These are phyloP conservation scores for Tolypocladium sp. DNA, from an alignment of 2,329 filamentous ascomycete species.

Conservation along the genomic window DNA sequence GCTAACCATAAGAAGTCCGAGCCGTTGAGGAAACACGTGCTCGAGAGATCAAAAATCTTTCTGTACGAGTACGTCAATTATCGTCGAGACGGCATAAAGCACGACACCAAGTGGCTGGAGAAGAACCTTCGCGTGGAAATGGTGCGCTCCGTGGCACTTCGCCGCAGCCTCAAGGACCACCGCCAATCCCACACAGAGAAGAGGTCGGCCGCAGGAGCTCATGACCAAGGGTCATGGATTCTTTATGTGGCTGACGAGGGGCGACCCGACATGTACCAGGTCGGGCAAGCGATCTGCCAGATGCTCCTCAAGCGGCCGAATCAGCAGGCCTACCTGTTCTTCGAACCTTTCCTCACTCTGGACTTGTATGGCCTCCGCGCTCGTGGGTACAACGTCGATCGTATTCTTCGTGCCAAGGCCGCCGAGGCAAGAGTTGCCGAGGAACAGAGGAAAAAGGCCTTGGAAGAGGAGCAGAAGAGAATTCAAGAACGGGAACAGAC, in stretches of 20 bases:
- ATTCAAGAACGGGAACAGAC: conserved; percentile 48
- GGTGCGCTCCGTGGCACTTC: conserved; percentile 69
- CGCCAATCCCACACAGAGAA: conserved; percentile 64
- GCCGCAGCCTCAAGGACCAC: conserved; percentile 65
- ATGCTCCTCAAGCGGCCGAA: conserved; percentile 74
- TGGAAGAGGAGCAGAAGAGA: conserved; percentile 62
- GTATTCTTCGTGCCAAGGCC: conserved; percentile 80
- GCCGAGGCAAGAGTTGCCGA: conserved; percentile 83
- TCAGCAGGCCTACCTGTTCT: conserved; percentile 79
- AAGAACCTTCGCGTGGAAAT: conserved; percentile 71
- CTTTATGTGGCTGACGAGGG: conserved; percentile 66
- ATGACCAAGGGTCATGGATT: conserved; percentile 45
- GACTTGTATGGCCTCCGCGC: conserved; percentile 73
- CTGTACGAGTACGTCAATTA: conserved; percentile 68
- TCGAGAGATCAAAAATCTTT: conserved; percentile 85
- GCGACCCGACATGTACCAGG: conserved; percentile 78
- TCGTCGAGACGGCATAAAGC: conserved; percentile 66
- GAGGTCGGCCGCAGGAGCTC: conserved; percentile 60
- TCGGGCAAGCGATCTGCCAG: conserved; percentile 78
- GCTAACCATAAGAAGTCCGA: conserved; percentile 60
- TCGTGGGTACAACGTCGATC: conserved; percentile 93
- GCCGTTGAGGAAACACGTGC: conserved; percentile 67
- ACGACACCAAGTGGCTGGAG: conserved; percentile 85
- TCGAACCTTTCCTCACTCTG: conserved; percentile 84
- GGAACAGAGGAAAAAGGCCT: conserved; percentile 63